Conservation (phyloP, 2,329 filamentous ascomycete species). For the Fusarium multiceps region DNA sequence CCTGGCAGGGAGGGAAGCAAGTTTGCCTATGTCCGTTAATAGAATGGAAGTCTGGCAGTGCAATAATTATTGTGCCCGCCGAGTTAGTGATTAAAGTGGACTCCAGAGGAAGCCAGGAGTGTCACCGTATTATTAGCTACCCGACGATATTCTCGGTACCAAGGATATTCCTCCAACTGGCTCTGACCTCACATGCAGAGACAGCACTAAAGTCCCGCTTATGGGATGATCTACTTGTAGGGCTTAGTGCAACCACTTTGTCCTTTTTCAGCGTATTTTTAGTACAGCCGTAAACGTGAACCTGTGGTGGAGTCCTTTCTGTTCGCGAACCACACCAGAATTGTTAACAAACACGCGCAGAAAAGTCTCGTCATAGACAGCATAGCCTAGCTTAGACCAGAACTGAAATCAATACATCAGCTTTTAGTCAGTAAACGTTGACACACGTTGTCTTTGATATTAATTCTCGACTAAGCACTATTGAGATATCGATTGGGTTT, state of each 20-base stretch:
- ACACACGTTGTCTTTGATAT: accelerated
- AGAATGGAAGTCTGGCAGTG: no score
- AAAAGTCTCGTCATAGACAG: not conserved
- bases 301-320: no score
- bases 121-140: not conserved
- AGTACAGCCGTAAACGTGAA: no score
- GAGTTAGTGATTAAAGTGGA: no score
- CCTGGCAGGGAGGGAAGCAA: no score
- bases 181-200: not conserved
- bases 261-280: accelerated
- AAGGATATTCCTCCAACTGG: no score
- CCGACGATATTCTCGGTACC: no score
- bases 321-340: not conserved
- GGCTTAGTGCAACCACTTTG: not conserved
- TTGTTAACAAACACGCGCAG: not conserved
- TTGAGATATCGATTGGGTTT: not conserved
- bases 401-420: not conserved
- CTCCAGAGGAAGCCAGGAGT: not conserved
- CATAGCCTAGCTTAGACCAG: not conserved
- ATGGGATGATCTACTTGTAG: not conserved
- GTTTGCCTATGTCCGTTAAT: no score
- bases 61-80: no score
- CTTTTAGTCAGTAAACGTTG: not conserved
- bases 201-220: accelerated
- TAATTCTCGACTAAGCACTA: accelerated